Evolutionary conservation across 2,329 filamentous ascomycete species (phyloP).

Genomic region (Apiospora hydei): DNA sequence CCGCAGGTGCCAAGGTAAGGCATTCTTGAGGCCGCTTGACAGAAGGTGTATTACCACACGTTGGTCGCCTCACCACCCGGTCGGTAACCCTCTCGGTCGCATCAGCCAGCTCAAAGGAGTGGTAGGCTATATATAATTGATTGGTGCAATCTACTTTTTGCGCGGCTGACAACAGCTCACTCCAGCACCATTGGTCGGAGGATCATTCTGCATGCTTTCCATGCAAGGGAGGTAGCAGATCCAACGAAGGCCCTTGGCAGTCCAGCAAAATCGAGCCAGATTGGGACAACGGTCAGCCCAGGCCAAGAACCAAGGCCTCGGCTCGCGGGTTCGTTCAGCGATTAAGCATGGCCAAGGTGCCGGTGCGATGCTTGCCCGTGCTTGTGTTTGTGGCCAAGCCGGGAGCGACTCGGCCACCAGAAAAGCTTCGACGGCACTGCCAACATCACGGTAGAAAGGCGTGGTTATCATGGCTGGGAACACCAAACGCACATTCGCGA

Average conservation of each 20-base stretch:
- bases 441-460: not conserved
- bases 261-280: not conserved
- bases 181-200: not conserved
- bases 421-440: conserved; percentile 11
- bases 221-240: not conserved
- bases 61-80: conserved; percentile 1
- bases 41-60: not conserved
- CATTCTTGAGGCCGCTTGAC: not conserved
- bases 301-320: not conserved
- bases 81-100: not conserved
- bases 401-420: conserved; percentile 5
- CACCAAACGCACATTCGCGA: not conserved
- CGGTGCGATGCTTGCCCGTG: not conserved
- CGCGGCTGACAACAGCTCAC: conserved; percentile 1
- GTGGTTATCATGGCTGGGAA: no score
- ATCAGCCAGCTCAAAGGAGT: not conserved
- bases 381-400: conserved; percentile 15
- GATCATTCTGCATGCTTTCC: conserved; percentile 3
- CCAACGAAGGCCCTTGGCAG: not conserved
- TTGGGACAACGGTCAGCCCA: conserved; percentile 5
- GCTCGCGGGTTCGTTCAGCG: not conserved
- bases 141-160: conserved; percentile 6
- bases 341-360: conserved; percentile 12
- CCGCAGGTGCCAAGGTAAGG: conserved; percentile 16
- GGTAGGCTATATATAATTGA: conserved; percentile 5